Base-by-base conservation (phyloP, 345 rosid genomes). In the Raphanus sativus region DNA sequence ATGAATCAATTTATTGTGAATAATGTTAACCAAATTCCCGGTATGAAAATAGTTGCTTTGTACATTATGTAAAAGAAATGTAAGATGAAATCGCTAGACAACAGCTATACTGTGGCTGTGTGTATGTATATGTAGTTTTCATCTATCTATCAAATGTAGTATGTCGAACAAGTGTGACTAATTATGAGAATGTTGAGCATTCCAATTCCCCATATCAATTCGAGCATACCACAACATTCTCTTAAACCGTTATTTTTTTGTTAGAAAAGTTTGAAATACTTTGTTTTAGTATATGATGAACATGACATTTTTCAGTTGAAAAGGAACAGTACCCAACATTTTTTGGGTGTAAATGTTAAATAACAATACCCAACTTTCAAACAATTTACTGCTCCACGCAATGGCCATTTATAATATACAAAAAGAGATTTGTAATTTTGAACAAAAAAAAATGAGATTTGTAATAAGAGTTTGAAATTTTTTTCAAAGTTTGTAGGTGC, bases 321-420 rank as follows among this genome's bases (percentile, higher is more conserved):
- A 70, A 70, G 28, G 59, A 70, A 54, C 59, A 34, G 54, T 70
- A 28, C 63, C 70, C 69, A 70, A 77, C 70, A 54, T 62, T 77
- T 32, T 32, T 32, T 32, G 34, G 34, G 34, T 32, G 34, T 32
- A 32, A 32, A 32, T 32, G 34, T 32, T 32, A 32, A 32, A 32
- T 32, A 69, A 52, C 59, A 36, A 63, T 70, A 28, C 64, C 70
- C 65, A 70, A 77, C 70, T 55, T 63, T 77, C 17, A 2, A 36
- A 45, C 38, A 62, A 15, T 55, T 62, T 63, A 54, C 40, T 62
- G 32, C 62, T 76, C 45, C 63, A 63, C 75, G 70, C 55, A 62
- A 70, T 30, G 36, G 7, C 58, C 62, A 36, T 70, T 62, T 55
- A 25, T 61, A 45, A 40, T 28, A 13, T 13, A 67, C 16, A 40